A percentile compares a stretch with the other conserved stretches of the same genome.
Evolutionary conservation across 2,329 filamentous ascomycete genomes (phyloP).

Genomic region (Clarireedia paspali): DNA sequence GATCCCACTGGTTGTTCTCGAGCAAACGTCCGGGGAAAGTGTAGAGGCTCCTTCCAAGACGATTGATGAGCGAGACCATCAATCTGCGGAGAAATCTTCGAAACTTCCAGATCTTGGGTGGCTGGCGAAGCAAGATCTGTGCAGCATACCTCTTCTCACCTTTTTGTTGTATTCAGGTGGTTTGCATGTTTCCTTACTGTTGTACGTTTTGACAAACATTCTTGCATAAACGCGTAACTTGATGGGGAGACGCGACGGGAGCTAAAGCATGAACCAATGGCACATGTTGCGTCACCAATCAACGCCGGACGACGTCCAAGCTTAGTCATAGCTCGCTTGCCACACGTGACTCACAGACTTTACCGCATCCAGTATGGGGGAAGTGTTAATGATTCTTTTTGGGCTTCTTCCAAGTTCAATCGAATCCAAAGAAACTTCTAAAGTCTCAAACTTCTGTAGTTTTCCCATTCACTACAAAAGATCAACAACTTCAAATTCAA

Average conservation of each 20-base stretch:
- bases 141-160: too few relatives aligned
- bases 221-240: too few relatives aligned
- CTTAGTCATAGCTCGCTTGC: not conserved
- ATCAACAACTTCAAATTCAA: conserved; percentile 8
- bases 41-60: too few relatives aligned
- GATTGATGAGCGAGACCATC: too few relatives aligned
- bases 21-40: not conserved
- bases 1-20: not conserved
- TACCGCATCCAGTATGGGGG: conserved; percentile 4
- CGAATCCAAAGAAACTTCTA: conserved; percentile 7
- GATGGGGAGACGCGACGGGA: too few relatives aligned
- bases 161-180: too few relatives aligned
- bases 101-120: too few relatives aligned
- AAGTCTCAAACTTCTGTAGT: conserved; percentile 8
- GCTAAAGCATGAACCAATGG: too few relatives aligned
- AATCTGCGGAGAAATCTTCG: too few relatives aligned
- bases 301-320: not conserved
- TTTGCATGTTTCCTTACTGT: too few relatives aligned
- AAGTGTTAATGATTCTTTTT: conserved; percentile 4
- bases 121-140: too few relatives aligned
- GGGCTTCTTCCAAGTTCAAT: conserved; percentile 6
- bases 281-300: not conserved
- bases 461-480: conserved; percentile 4
- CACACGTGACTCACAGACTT: not conserved
- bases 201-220: too few relatives aligned